phyloP scores from a whole-genome alignment of 495 filamentous ascomycete genomes.

The Penicillium manginii region DNA sequence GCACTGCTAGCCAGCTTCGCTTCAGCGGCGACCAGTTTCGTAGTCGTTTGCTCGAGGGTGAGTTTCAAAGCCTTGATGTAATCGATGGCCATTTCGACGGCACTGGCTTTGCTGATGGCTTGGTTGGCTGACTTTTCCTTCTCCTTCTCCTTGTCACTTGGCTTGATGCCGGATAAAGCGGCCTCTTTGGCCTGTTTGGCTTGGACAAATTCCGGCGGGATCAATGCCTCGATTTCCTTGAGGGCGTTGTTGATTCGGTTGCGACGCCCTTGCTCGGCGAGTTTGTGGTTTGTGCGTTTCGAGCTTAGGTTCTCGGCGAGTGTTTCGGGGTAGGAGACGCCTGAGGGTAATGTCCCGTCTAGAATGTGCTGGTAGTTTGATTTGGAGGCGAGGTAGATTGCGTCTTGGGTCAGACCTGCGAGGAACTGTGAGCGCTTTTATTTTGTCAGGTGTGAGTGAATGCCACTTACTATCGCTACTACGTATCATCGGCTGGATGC shows the following conservation, averaged over 20 bases:
- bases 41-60: constrained; percentile 70
- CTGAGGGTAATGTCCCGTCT: constrained; percentile 87
- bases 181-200: constrained; percentile 39
- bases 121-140: constrained; percentile 53
- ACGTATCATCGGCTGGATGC: constrained; percentile 87
- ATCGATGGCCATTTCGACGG: constrained; percentile 92
- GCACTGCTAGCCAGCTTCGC: constrained; percentile 25
- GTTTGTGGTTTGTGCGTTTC: constrained; percentile 96
- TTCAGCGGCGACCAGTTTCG: constrained; percentile 66
- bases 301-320: constrained; percentile 91
- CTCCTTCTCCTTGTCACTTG: constrained; percentile 49
- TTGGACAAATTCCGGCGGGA: constrained; percentile 61
- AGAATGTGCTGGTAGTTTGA: constrained; percentile 98
- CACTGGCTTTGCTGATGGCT: constrained; percentile 89
- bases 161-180: constrained; percentile 31
- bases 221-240: constrained; percentile 83
- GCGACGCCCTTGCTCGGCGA: constrained; percentile 92
- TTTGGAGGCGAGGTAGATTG: constrained; percentile 85
- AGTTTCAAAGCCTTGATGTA: constrained; percentile 87
- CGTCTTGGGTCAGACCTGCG: constrained; percentile 62
- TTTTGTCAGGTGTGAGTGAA: too few species aligned
- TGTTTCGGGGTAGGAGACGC: constrained; percentile 87
- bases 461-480: constrained; percentile 66
- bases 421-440: not conserved
- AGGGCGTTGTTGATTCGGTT: constrained; percentile 95